Evolutionary conservation across 371 early-diverging fungal species (phyloP).

Genomic region (Actinomortierella ambigua): DNA sequence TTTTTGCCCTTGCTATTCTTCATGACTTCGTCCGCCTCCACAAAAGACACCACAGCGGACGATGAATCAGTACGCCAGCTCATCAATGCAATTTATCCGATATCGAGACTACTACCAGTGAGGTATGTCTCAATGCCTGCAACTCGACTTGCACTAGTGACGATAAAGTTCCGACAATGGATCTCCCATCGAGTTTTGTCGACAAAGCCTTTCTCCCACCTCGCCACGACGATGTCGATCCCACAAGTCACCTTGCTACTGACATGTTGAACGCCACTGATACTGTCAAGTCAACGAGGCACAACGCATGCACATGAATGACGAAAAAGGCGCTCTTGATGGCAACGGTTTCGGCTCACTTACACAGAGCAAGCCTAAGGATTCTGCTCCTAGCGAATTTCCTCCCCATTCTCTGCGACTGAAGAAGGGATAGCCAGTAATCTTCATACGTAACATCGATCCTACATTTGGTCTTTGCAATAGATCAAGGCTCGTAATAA

Average conservation of each 20-base stretch:
- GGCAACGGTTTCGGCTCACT: too few relatives aligned
- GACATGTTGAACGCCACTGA: not conserved
- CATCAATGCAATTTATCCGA: too few relatives aligned
- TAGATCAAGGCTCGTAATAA: conserved; percentile 31
- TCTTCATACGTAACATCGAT: conserved; percentile 37
- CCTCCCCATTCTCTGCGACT: conserved; percentile 27
- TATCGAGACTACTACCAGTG: too few relatives aligned
- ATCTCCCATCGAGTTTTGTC: not conserved
- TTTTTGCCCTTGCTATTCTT: too few relatives aligned
- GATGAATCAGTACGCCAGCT: too few relatives aligned
- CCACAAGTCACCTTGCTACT: not conserved
- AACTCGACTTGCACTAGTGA: too few relatives aligned
- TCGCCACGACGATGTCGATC: not conserved
- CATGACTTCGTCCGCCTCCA: too few relatives aligned
- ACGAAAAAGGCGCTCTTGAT: not conserved
- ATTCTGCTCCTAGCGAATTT: conserved; percentile 15
- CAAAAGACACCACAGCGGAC: too few relatives aligned
- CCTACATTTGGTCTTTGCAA: conserved; percentile 33
- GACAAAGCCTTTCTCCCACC: not conserved
- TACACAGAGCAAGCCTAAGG: conserved; percentile 10
- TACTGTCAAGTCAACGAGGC: not conserved
- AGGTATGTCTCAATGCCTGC: too few relatives aligned
- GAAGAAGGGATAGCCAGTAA: conserved; percentile 37
- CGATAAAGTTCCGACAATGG: too few relatives aligned
- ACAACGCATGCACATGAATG: not conserved